Evolutionary conservation across 2,329 filamentous ascomycete species (phyloP).

Genomic region (Helotiales sp.): DNA sequence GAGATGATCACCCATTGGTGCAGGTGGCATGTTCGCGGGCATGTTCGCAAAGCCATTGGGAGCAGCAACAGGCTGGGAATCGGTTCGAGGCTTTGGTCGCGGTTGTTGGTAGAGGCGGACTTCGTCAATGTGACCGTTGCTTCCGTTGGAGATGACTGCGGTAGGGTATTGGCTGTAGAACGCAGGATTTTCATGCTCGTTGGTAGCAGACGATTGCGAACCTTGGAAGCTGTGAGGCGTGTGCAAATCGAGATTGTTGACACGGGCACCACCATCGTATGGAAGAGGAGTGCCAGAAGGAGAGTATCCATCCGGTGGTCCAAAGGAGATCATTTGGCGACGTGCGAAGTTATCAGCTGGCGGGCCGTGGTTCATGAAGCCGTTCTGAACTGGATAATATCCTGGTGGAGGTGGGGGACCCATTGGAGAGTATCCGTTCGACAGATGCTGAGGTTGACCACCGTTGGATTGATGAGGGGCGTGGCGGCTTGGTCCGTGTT

Average conservation of each 20-base stretch:
- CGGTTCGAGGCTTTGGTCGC: constrained; percentile 22
- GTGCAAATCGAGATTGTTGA: constrained; percentile 47
- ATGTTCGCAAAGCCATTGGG: constrained; percentile 17
- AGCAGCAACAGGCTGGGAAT: constrained; percentile 19
- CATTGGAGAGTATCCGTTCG: constrained; percentile 31
- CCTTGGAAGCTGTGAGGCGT: constrained; percentile 63
- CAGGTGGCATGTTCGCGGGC: constrained; percentile 26
- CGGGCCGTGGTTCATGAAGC: constrained; percentile 22
- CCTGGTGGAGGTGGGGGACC: constrained; percentile 27
- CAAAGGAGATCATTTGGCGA: constrained; percentile 33
- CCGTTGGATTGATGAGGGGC: constrained; percentile 27
- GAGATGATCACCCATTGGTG: constrained; percentile 22
- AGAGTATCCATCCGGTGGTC: constrained; percentile 37
- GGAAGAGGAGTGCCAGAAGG: constrained; percentile 33
- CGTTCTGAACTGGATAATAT: constrained; percentile 28
- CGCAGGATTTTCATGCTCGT: constrained; percentile 40
- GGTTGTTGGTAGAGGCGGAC: constrained; percentile 30
- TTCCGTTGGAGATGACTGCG: constrained; percentile 41
- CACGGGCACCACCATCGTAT: constrained; percentile 21
- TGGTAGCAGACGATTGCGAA: constrained; percentile 55
- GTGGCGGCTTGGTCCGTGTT: constrained; percentile 18
- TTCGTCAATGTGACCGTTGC: constrained; percentile 37
- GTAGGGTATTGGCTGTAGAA: constrained; percentile 42
- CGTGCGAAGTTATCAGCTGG: constrained; percentile 26
- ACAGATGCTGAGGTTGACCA: constrained; percentile 28